Percentiles rank a stretch among this genome's conserved stretches.
Evolutionary conservation across 148 eudicot genomes (phyloP).

Genomic region (Camellia lanceoleosa): DNA sequence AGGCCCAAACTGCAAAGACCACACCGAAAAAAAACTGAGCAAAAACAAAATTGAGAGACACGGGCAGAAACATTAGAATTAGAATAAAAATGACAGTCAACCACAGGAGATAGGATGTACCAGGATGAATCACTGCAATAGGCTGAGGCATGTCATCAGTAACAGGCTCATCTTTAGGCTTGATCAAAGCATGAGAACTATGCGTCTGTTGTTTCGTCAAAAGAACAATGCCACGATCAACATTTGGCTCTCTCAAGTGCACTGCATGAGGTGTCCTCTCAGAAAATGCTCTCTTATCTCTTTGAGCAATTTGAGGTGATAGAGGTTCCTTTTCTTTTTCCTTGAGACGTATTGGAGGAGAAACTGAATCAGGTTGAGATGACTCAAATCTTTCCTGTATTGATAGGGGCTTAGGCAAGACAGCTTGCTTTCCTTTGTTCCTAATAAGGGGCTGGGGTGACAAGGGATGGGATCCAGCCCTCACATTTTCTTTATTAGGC

Average conservation of each 20-base stretch:
- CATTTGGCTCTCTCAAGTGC: conserved; percentile 44
- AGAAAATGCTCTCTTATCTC: conserved; percentile 25
- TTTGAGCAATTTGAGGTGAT: conserved; percentile 27
- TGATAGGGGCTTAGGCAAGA: conserved; percentile 21
- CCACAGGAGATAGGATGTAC: conserved; percentile 28
- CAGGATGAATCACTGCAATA: conserved; percentile 64
- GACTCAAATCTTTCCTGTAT: conserved; percentile 16
- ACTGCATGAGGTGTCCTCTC: conserved; percentile 36
- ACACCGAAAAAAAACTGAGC: no score
- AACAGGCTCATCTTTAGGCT: conserved; percentile 76
- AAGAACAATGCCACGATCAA: conserved; percentile 20
- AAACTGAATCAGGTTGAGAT: conserved; percentile 12
- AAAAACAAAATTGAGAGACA: no score
- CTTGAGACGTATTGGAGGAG: conserved; percentile 27
- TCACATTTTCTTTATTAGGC: conserved; percentile 13
- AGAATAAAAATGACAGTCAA: not conserved
- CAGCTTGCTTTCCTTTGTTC: conserved; percentile 66
- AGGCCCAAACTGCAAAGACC: no score
- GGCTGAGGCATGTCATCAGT: conserved; percentile 50
- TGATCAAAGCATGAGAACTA: conserved; percentile 31
- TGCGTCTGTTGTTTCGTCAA: conserved; percentile 30
- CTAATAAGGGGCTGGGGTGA: conserved; percentile 39
- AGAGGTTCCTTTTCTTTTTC: conserved; percentile 55
- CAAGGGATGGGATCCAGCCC: conserved; percentile 24
- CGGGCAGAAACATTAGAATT: not conserved